Conservation (phyloP, 768 basidiomycete genomes). For the Pulveroboletus ravenelii region DNA sequence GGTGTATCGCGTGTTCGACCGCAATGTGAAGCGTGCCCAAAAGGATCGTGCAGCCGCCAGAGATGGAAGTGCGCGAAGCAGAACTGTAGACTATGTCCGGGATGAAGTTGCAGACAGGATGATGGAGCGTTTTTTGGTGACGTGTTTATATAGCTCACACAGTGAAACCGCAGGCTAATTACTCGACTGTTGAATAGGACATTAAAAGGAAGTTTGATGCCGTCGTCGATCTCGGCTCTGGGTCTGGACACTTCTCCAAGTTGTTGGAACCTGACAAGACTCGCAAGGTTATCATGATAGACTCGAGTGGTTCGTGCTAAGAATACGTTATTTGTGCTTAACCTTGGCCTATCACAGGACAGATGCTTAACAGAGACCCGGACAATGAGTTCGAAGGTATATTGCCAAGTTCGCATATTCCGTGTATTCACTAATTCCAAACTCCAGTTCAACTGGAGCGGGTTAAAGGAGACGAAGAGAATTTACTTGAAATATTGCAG, state of each 20-base stretch:
- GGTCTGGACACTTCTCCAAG: slow-evolving; percentile 88
- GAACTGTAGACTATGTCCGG: slow-evolving; percentile 86
- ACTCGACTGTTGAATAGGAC: slow-evolving; percentile 52
- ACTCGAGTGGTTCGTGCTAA: slow-evolving; percentile 66
- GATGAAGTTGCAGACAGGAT: slow-evolving; percentile 87
- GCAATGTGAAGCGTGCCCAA: slow-evolving; percentile 70
- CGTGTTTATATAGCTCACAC: slow-evolving; percentile 13
- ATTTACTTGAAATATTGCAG: slow-evolving; percentile 57
- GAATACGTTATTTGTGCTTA: neutral
- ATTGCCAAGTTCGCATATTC: neutral
- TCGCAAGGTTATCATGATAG: slow-evolving; percentile 76
- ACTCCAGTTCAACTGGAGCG: slow-evolving; percentile 70
- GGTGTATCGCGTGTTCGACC: slow-evolving; percentile 82
- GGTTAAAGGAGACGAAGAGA: slow-evolving; percentile 80
- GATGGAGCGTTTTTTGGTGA: slow-evolving; percentile 84
- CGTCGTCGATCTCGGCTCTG: slow-evolving; percentile 84
- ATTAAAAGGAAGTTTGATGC: slow-evolving; percentile 79
- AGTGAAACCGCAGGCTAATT: slow-evolving; percentile 2
- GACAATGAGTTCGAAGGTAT: slow-evolving; percentile 80
- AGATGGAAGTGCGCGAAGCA: slow-evolving; percentile 56
- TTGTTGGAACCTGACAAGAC: slow-evolving; percentile 66
- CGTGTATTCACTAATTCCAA: neutral
- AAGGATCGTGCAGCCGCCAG: slow-evolving; percentile 64
- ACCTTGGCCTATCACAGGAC: slow-evolving; percentile 40
- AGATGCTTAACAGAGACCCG: slow-evolving; percentile 68